A percentile compares a stretch with the other conserved stretches of the same genome.
Evolutionary conservation across 176 grass and related monocot species (phyloP).

Genomic region (Rhynchospora breviuscula): DNA sequence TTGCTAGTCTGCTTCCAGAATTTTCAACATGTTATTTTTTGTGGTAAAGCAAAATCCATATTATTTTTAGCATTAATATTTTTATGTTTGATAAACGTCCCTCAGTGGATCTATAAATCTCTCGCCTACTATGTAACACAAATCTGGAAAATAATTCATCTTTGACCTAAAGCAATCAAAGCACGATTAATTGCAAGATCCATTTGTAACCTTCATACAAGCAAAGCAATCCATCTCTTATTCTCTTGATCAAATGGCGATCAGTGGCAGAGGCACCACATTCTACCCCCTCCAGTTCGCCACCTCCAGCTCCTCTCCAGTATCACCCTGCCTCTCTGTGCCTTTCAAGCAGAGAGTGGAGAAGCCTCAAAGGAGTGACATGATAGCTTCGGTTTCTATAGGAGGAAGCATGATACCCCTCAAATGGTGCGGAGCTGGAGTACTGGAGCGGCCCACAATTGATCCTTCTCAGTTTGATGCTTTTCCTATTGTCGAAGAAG

Average conservation of each 20-base stretch:
- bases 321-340: background rate
- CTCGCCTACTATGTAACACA: background rate
- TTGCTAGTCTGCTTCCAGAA: background rate
- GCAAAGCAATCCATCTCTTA: background rate
- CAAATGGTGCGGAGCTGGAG: conserved; percentile 24
- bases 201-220: background rate
- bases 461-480: conserved; percentile 54
- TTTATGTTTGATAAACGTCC: background rate
- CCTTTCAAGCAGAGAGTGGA: background rate
- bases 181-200: background rate
- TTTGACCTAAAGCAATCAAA: background rate
- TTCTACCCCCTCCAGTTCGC: conserved; percentile 25
- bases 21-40: background rate
- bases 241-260: conserved; percentile 28
- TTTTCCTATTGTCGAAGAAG: conserved; percentile 42
- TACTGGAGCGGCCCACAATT: conserved; percentile 47
- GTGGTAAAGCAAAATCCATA: background rate
- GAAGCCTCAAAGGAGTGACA: background rate
- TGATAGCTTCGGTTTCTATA: background rate
- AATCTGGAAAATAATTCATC: conserved; percentile 6
- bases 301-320: background rate
- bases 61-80: background rate
- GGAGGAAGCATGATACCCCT: conserved; percentile 3
- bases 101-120: background rate
- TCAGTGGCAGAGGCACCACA: conserved; percentile 30